Conservation (phyloP, 2,329 filamentous ascomycete species). For the Daldinia eschscholtzii region DNA sequence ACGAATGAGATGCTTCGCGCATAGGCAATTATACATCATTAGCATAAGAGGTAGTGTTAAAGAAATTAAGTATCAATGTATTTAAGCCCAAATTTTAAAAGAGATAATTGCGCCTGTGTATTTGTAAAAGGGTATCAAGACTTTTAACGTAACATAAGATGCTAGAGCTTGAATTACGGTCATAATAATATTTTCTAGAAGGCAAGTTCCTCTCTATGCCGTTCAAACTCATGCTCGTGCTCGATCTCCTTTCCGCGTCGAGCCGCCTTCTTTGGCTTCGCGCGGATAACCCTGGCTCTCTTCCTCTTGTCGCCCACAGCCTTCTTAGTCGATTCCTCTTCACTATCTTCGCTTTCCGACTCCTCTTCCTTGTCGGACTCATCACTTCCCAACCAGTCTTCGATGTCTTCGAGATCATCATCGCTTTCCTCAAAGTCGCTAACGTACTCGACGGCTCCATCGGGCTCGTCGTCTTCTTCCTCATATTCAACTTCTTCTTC, state of each 20-base stretch:
- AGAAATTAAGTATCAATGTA: neutral
- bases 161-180: constrained; percentile 3
- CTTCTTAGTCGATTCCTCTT: constrained; percentile 67
- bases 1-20: constrained; percentile 33
- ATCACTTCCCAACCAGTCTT: constrained; percentile 91
- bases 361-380: constrained; percentile 70
- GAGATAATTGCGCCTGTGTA: constrained; percentile 14
- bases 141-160: constrained; percentile 6
- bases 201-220: constrained; percentile 49
- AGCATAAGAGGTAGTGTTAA: neutral
- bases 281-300: constrained; percentile 55
- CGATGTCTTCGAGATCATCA: constrained; percentile 81
- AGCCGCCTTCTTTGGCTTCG: constrained; percentile 67
- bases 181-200: constrained; percentile 45
- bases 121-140: constrained; percentile 38
- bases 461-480: constrained; percentile 77
- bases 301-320: constrained; percentile 63
- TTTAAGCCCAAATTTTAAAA: neutral
- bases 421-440: constrained; percentile 90
- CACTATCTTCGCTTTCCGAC: constrained; percentile 68
- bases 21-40: constrained; percentile 10
- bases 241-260: constrained; percentile 79
- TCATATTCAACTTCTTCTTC: constrained; percentile 70
- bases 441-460: constrained; percentile 89
- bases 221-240: constrained; percentile 75